Evolutionary conservation across 257 asterid genomes (phyloP).

Genomic region (Linderniella brevidens): DNA sequence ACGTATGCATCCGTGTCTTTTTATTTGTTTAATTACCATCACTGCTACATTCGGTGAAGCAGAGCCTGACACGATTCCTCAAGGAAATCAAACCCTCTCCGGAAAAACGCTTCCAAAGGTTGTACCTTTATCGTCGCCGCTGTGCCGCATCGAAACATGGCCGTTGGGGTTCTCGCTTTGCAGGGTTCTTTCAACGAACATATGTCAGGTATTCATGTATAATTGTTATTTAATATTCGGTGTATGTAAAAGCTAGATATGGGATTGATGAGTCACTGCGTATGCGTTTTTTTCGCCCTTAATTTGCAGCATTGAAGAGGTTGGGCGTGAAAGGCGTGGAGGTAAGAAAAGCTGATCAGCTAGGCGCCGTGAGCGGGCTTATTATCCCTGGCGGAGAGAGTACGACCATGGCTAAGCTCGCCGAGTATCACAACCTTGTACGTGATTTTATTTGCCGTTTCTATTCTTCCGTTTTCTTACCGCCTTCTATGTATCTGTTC

Average conservation of each 20-base stretch:
- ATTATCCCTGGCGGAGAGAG: constrained; percentile 99
- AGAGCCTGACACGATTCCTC: too few relatives aligned
- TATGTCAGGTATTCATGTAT: constrained; percentile 46
- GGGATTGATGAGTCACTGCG: not conserved
- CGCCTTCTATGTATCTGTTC: not conserved
- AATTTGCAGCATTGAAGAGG: constrained; percentile 55
- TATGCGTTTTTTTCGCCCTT: constrained; percentile 5
- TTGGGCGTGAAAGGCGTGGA: constrained; percentile 85
- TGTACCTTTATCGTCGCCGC: too few relatives aligned
- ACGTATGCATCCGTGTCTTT: too few relatives aligned
- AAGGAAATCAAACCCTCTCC: too few relatives aligned
- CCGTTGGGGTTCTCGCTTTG: constrained; percentile 81
- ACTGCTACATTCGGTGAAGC: too few relatives aligned
- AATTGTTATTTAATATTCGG: not conserved
- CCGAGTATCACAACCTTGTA: constrained; percentile 83
- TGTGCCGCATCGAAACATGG: constrained; percentile 23
- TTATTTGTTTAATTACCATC: too few relatives aligned
- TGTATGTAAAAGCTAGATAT: too few relatives aligned
- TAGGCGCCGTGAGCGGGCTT: constrained; percentile 47
- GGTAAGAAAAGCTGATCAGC: constrained; percentile 86
- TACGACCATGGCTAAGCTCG: constrained; percentile 98
- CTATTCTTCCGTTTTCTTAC: not conserved
- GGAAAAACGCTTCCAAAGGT: too few relatives aligned
- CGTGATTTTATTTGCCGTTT: not conserved
- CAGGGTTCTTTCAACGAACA: constrained; percentile 99